phyloP scores from a whole-genome alignment of 768 basidiomycete species.

The Rubroboletus pulcherrimus region DNA sequence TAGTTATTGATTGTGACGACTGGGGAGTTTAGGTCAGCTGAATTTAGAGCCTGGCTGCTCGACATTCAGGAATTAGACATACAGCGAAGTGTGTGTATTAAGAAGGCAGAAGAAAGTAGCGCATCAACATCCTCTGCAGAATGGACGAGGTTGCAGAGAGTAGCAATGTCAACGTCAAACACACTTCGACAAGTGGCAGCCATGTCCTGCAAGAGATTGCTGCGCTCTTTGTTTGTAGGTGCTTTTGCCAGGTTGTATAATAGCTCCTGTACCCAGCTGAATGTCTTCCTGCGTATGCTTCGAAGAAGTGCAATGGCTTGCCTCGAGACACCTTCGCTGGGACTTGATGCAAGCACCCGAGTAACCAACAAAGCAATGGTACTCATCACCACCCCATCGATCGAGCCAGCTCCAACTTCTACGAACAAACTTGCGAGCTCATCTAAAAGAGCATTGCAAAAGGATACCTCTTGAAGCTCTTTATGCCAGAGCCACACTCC shows the following conservation, averaged over 20 bases:
- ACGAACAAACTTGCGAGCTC: not conserved
- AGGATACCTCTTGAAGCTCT: not conserved
- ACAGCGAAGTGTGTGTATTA: constrained; percentile 13
- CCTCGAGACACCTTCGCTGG: not conserved
- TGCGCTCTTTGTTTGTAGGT: not conserved
- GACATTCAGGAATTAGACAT: not conserved
- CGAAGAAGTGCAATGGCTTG: not conserved
- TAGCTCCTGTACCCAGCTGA: too few relatives aligned
- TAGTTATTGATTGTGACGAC: not conserved
- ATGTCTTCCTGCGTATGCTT: not conserved
- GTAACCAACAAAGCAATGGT: constrained; percentile 22
- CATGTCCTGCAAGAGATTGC: not conserved
- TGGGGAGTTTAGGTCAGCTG: not conserved
- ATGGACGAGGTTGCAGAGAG: constrained; percentile 1
- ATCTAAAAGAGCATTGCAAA: not conserved
- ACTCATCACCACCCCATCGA: constrained; percentile 23
- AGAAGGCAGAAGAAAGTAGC: constrained; percentile 22
- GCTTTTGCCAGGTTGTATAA: not conserved
- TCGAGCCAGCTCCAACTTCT: constrained; percentile 7
- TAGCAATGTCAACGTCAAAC: not conserved
- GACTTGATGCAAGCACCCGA: not conserved
- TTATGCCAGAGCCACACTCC: not conserved
- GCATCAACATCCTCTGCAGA: too few relatives aligned
- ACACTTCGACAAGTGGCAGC: not conserved
- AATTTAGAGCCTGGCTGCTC: too few relatives aligned